Percentiles rank a stretch among this genome's conserved stretches.
Evolutionary conservation across 1,139 yeast species (phyloP).

Genomic region (Pichia sp.): DNA sequence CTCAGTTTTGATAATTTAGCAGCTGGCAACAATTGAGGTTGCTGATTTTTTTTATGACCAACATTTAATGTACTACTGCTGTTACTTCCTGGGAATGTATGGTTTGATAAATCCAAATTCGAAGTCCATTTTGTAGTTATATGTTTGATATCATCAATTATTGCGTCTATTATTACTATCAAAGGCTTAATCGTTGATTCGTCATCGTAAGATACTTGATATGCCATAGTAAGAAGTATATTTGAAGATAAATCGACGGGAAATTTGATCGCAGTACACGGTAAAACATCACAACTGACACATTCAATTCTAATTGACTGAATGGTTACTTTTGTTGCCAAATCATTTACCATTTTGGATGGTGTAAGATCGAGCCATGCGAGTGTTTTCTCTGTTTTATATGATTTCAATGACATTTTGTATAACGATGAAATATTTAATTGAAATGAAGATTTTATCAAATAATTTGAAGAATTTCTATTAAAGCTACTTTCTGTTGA

Average conservation of each 20-base stretch:
- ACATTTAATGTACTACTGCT: neutral
- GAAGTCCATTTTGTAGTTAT: constrained; percentile 61
- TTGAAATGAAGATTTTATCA: constrained; percentile 8
- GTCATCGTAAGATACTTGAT: constrained; percentile 34
- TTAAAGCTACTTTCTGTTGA: neutral
- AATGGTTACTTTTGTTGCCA: constrained; percentile 24
- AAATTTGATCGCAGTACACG: constrained; percentile 27
- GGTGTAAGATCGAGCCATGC: constrained; percentile 57
- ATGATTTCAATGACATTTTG: constrained; percentile 42
- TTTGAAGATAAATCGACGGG: constrained; percentile 28
- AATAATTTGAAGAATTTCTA: neutral
- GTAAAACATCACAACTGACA: constrained; percentile 37
- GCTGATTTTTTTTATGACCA: constrained; percentile 15
- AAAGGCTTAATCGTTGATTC: constrained; percentile 35
- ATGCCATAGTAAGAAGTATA: constrained; percentile 39
- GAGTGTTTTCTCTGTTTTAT: constrained; percentile 38
- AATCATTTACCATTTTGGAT: constrained; percentile 37
- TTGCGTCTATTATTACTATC: constrained; percentile 31
- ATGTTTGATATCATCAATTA: constrained; percentile 18
- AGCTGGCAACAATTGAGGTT: constrained; percentile 19
- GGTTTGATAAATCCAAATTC: constrained; percentile 43
- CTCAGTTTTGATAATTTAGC: constrained; percentile 15
- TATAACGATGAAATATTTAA: constrained; percentile 45
- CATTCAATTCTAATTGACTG: constrained; percentile 37
- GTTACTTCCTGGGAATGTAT: neutral